Conservation (phyloP, 2,329 filamentous ascomycete genomes). For the Fusarium kyushuense region DNA sequence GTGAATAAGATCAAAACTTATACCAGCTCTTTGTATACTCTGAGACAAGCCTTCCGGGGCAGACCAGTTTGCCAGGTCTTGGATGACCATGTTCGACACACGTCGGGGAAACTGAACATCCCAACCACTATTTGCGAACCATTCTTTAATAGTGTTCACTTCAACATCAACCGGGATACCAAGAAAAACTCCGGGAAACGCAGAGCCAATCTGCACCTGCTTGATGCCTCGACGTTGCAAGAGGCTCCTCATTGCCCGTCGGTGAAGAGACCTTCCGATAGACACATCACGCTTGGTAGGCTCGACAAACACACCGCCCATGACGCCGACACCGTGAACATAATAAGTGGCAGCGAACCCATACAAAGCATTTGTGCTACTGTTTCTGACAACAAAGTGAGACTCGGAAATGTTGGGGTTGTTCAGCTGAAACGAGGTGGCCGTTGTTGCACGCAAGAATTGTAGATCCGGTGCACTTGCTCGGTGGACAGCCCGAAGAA, state of each 20-base stretch:
- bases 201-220: conserved; percentile 83
- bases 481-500: conserved; percentile 78
- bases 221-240: conserved; percentile 77
- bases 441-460: conserved; percentile 76
- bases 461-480: conserved; percentile 74
- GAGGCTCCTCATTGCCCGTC: conserved; percentile 82
- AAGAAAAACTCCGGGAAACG: conserved; percentile 86
- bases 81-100: conserved; percentile 76
- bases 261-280: conserved; percentile 90
- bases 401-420: conserved; percentile 79
- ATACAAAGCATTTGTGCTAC: conserved; percentile 89
- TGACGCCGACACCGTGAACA: conserved; percentile 76
- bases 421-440: conserved; percentile 80
- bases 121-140: conserved; percentile 94
- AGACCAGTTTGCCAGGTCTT: conserved; percentile 77
- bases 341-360: conserved; percentile 93
- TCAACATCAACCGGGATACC: conserved; percentile 76
- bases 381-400: conserved; percentile 94
- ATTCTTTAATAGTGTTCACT: conserved; percentile 68
- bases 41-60: conserved; percentile 82
- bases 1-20: conserved; percentile 86
- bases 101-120: conserved; percentile 73
- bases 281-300: conserved; percentile 87
- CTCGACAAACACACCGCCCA: conserved; percentile 91
- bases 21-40: conserved; percentile 77